Base-by-base conservation (phyloP, 768 basidiomycete genomes). In the Lanmaoa pseudosensibilis region DNA sequence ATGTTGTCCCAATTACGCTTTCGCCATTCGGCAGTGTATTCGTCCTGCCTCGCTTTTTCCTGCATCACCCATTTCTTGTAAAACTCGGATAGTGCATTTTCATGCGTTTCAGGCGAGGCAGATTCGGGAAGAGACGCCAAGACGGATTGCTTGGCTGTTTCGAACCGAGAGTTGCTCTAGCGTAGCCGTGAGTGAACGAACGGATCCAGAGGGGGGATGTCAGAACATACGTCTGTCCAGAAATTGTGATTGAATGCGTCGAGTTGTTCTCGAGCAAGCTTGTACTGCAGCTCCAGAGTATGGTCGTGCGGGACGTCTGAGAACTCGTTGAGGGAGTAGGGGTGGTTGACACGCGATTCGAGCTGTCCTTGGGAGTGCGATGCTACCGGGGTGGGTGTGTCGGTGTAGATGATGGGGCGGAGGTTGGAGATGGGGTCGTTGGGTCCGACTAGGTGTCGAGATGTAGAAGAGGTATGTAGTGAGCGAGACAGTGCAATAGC, bases 141-240 rank as follows among this genome's bases (percentile, higher is more conserved):
- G 21, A 84, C 74, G 11, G 82, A 78, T 23, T 78, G 71, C 71
- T 87, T 89, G 34, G 83, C 89, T 10, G 80, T 77, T 66, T 90
- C 84, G 67, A 92, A 93, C n/a, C 91, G 85, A 11, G 79, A 76
- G 67, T 94, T 94, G 68, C 83, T 89, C 92, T 94, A 63, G 34
- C 36, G 46, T 40, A 15, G 8, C 27, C 58, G 53, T 58, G 46
- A 63, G 43, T 30, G 33, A 52, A 27, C 37, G 39, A 40, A 33
- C 34, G 39, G 36, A 45, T n/a, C 23, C 11, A 33, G 36, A 12
- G 34, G 19, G 44, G 43, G 38, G 33, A 1, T 21, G 23, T 23
- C 21, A 13, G n/a, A 11, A 64, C 88, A 61, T 67, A 92, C 92
- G 52, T 92, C 86, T 51, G 83, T 71, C 92, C 92, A 94, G 69